These are phyloP conservation scores for Candida silvicultrix DNA, from an alignment of 805 yeast species.

Conservation along the genomic window DNA sequence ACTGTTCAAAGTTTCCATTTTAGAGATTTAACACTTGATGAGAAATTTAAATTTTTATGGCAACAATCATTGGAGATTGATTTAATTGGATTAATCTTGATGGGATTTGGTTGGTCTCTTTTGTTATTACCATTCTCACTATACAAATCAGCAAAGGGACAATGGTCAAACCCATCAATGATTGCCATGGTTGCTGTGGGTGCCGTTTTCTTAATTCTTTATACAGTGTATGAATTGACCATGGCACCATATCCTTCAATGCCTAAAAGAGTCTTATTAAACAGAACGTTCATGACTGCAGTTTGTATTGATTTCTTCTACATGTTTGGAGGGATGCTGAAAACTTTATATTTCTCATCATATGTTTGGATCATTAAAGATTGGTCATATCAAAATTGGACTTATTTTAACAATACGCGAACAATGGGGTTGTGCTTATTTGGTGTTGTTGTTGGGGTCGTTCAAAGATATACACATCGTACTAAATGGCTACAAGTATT, in stretches of 20 bases:
- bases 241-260: conserved; percentile 31
- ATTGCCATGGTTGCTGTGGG: conserved; percentile 40
- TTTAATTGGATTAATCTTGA: conserved; percentile 30
- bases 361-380: conserved; percentile 26
- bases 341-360: conserved; percentile 28
- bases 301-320: conserved; percentile 29
- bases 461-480: conserved; percentile 29
- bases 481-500: conserved; percentile 29
- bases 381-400: conserved; percentile 28
- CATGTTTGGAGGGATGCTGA: conserved; percentile 24
- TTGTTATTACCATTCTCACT: conserved; percentile 34
- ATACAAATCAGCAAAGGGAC: conserved; percentile 24
- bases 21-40: conserved; percentile 6
- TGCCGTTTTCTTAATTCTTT: conserved; percentile 27
- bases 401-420: conserved; percentile 30
- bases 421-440: conserved; percentile 32
- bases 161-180: conserved; percentile 32
- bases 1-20: background rate
- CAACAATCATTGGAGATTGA: conserved; percentile 29
- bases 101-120: conserved; percentile 33
- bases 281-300: conserved; percentile 31
- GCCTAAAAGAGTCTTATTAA: conserved; percentile 29
- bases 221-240: conserved; percentile 29
- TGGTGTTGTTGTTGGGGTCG: conserved; percentile 30
- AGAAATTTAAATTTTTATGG: conserved; percentile 12